A percentile compares a stretch with the other conserved stretches of the same genome.
Evolutionary conservation across 2,329 filamentous ascomycete genomes (phyloP).

Genomic region (Botryotinia globosa): DNA sequence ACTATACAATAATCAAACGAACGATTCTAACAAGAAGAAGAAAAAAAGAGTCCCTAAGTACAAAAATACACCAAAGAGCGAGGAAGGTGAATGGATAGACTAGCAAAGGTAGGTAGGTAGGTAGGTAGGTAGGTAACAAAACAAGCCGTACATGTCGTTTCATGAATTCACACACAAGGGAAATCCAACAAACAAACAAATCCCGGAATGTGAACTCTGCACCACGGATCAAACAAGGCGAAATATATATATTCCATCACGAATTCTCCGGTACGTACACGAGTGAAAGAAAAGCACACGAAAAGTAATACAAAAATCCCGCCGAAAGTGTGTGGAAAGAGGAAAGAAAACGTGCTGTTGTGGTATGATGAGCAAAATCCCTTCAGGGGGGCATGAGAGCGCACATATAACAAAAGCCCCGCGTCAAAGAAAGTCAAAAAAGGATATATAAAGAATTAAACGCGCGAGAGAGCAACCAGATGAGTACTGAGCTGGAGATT

Average conservation of each 20-base stretch:
- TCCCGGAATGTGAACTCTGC: neutral
- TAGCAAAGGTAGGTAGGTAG: constrained; percentile 1
- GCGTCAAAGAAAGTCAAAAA: neutral
- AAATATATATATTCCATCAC: neutral
- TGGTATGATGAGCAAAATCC: neutral
- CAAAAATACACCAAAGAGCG: constrained; percentile 20
- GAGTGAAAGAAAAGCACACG: neutral
- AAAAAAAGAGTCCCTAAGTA: neutral
- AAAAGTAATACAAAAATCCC: neutral
- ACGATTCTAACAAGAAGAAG: neutral
- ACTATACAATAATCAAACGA: neutral
- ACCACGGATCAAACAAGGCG: neutral
- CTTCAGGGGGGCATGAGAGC: neutral
- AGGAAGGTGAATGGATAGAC: constrained; percentile 5
- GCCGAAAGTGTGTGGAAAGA: neutral
- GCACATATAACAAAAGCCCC: neutral
- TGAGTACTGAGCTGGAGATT: neutral
- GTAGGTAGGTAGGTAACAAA: constrained; percentile 16
- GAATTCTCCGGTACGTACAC: neutral
- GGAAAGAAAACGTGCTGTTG: constrained; percentile 16
- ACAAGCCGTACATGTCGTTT: constrained; percentile 6
- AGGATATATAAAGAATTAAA: neutral
- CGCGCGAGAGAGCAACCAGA: constrained; percentile 5
- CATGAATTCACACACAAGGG: neutral
- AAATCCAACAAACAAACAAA: neutral